These are phyloP conservation scores for Oryza brachyantha DNA, from an alignment of 176 grass and related monocot species.

Conservation along the genomic window DNA sequence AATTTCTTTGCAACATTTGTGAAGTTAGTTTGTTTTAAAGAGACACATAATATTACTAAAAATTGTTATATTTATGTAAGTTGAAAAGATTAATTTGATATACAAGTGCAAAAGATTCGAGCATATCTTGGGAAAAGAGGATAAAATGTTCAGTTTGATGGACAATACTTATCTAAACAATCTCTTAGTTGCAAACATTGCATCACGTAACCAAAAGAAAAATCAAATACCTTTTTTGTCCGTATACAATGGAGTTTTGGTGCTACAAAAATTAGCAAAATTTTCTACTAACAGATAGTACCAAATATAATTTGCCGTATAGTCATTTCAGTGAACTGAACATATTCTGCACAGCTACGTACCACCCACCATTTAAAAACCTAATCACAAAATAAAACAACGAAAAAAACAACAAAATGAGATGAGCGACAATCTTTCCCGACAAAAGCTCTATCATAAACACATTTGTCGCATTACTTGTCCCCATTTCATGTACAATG, in stretches of 20 bases:
- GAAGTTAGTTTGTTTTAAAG: background rate
- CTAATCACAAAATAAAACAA: constrained; percentile 10
- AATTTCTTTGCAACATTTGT: background rate
- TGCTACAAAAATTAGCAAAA: background rate
- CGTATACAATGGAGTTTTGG: background rate
- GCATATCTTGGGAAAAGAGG: background rate
- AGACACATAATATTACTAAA: background rate
- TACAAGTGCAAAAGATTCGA: background rate
- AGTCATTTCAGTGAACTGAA: constrained; percentile 32
- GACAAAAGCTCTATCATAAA: constrained; percentile 37
- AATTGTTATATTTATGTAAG: background rate
- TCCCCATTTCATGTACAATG: constrained; percentile 28
- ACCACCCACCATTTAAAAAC: background rate
- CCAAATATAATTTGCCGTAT: constrained; percentile 18
- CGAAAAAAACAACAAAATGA: constrained; percentile 5
- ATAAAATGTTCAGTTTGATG: background rate
- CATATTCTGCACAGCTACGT: constrained; percentile 38
- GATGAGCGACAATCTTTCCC: background rate
- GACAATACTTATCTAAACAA: background rate
- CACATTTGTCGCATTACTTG: constrained; percentile 34
- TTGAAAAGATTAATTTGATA: background rate
- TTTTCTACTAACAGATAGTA: background rate
- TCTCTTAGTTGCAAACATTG: background rate
- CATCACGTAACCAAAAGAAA: background rate
- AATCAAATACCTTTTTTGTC: background rate